Percentiles rank a stretch among this genome's conserved stretches.
These are phyloP conservation scores for Violaceomyces palustris DNA, from an alignment of 1,284 basidiomycete genomes.

Conservation along the genomic window DNA sequence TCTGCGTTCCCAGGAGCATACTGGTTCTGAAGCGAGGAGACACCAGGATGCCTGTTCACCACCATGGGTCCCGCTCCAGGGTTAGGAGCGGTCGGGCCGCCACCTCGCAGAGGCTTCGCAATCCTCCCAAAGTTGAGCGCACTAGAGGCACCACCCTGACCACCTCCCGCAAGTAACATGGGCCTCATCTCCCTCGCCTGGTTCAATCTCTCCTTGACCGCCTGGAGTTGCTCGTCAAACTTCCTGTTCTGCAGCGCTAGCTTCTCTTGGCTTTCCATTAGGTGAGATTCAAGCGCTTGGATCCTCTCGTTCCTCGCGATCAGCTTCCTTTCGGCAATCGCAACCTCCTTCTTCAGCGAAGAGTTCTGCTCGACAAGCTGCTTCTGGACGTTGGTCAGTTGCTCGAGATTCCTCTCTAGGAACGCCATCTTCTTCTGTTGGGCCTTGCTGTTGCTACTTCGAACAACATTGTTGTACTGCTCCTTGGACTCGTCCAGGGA, in stretches of 20 bases:
- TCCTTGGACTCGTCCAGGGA: conserved; percentile 98
- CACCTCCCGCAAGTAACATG: conserved; percentile 2
- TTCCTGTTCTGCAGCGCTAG: conserved; percentile 87
- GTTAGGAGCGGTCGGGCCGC: conserved; percentile 52
- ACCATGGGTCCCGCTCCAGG: background rate
- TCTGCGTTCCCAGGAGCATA: background rate
- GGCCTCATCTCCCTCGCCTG: conserved; percentile 75
- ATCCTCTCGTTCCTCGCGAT: conserved; percentile 95
- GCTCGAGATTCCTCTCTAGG: conserved; percentile 93
- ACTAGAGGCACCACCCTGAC: conserved; percentile 50
- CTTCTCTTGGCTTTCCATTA: conserved; percentile 88
- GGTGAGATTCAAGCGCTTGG: conserved; percentile 68
- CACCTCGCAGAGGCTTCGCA: conserved; percentile 90
- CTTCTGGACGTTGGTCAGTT: conserved; percentile 92
- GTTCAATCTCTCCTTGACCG: conserved; percentile 83
- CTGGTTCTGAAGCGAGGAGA: too few relatives aligned
- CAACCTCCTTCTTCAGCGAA: conserved; percentile 93
- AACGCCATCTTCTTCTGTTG: conserved; percentile 99
- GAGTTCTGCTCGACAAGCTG: conserved; percentile 99
- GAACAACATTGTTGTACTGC: conserved; percentile 97
- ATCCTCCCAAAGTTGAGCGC: conserved; percentile 84
- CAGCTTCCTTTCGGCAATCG: conserved; percentile 91
- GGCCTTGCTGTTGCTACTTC: conserved; percentile 93
- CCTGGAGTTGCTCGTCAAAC: conserved; percentile 85
- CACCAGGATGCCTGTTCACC: background rate